A percentile compares a stretch with the other conserved stretches of the same genome.
Conservation (phyloP, 2,329 filamentous ascomycete genomes). For the Aspergillus sp. region DNA sequence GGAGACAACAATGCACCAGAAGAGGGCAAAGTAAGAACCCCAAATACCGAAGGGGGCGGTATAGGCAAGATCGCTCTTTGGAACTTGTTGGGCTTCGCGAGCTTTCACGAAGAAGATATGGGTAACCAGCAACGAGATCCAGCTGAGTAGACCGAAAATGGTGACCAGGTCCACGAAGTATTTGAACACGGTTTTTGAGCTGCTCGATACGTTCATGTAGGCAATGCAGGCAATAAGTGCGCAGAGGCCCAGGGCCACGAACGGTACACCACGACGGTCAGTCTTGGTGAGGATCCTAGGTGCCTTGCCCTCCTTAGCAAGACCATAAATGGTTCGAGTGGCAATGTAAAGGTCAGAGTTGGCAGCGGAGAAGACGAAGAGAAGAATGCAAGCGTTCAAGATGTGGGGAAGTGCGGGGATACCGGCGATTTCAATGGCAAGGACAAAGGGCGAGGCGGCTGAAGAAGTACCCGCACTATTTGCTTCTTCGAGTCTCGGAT, state of each 20-base stretch:
- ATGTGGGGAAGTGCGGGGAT: conserved; percentile 65
- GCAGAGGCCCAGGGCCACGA: conserved; percentile 63
- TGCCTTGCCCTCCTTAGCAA: conserved; percentile 70
- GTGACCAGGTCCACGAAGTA: conserved; percentile 69
- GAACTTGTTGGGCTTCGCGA: conserved; percentile 60
- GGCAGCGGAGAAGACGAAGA: conserved; percentile 75
- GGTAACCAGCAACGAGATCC: conserved; percentile 67
- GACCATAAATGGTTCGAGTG: conserved; percentile 69
- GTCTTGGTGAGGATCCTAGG: conserved; percentile 71
- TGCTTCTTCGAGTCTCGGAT: conserved; percentile 55
- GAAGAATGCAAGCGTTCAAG: conserved; percentile 70
- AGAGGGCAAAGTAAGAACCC: conserved; percentile 67
- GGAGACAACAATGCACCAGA: conserved; percentile 70
- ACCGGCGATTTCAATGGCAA: conserved; percentile 65
- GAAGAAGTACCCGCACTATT: conserved; percentile 49
- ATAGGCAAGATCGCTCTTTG: conserved; percentile 59
- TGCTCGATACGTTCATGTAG: conserved; percentile 64
- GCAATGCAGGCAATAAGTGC: conserved; percentile 65
- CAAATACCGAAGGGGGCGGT: conserved; percentile 68
- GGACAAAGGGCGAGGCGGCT: conserved; percentile 71
- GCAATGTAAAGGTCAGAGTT: conserved; percentile 79
- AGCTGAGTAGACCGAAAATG: conserved; percentile 66
- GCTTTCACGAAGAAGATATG: conserved; percentile 67
- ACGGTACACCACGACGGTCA: conserved; percentile 69
- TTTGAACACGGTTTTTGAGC: conserved; percentile 58